Evolutionary conservation across 345 rosid genomes (phyloP), one percentile per base, ranked within the genome.

Genomic region (Carallia pectinifolia): DNA sequence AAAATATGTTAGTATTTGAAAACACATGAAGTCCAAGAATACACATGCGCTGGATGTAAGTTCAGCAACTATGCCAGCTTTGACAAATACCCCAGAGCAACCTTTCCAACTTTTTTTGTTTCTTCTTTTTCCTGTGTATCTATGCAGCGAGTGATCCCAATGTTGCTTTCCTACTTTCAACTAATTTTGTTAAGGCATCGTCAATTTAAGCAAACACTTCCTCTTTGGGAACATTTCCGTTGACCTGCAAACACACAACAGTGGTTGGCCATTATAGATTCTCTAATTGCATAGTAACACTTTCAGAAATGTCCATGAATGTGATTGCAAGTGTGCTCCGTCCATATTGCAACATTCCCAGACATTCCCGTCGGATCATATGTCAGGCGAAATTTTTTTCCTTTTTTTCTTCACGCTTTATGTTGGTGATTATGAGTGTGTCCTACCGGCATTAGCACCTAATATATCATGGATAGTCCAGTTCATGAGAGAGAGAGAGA

Each of bases 201-300:
- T 87, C 82, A 23, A 85, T 88, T 68, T 81, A 85, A n/a, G 76
- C 72, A 65, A 87, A 91, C 60, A 91, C 97, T 58, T 86, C 83
- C 18, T 85, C 83, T 79, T 86, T 91, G 4, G 85, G 29, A 68
- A 78, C 76, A 68, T 76, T 76, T 77, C 97, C 97, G 48, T 87
- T 70, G 7, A 89, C 89, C 97, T 90, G 83, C 55, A 76, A 78
- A 30, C 19, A 74, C 4, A 58, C 48, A 55, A 12, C 38, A 72
- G 12, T 5, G 15, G 7, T 55, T 39, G 16, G 18, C 17, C 23
- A 66, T n/a, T 7, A n/a, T 55, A 3, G 59, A 55, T 55, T 23
- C 30, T 55, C 15, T 29, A 55, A 55, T 40, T 40, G 9, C 59
- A 29, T 7, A 0, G 23, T 23, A 29, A 55, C 59, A 23, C 4